Evolutionary conservation across 441 rosid species (phyloP).

Genomic region (Erodium chrysanthum): DNA sequence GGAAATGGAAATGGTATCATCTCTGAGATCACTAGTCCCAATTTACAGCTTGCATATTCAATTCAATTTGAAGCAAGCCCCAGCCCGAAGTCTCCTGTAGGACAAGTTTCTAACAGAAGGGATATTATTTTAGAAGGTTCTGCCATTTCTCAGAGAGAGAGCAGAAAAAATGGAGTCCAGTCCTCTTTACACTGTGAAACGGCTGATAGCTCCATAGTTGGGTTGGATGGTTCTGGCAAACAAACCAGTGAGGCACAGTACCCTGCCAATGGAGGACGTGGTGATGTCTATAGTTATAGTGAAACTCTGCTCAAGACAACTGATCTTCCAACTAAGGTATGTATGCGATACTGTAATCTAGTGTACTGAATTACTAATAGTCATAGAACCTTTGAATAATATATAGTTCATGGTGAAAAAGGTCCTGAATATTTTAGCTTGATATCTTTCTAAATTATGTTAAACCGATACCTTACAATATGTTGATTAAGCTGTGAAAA

Average conservation of each 20-base stretch:
- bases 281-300: slow-evolving; percentile 23
- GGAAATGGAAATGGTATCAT: not conserved
- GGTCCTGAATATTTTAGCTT: slow-evolving; percentile 5
- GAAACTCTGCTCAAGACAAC: slow-evolving; percentile 25
- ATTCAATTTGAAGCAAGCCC: slow-evolving; percentile 23
- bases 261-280: slow-evolving; percentile 29
- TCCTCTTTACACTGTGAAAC: slow-evolving; percentile 28
- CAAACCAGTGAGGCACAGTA: slow-evolving; percentile 24
- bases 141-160: slow-evolving; percentile 25
- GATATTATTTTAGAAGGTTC: slow-evolving; percentile 19
- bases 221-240: slow-evolving; percentile 14
- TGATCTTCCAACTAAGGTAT: slow-evolving; percentile 38
- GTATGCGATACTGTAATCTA: slow-evolving; percentile 16
- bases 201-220: slow-evolving; percentile 25
- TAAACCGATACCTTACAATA: slow-evolving; percentile 11
- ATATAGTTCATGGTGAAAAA: not conserved
- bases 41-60: slow-evolving; percentile 15
- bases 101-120: slow-evolving; percentile 18
- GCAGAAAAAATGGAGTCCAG: slow-evolving; percentile 21
- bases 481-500: slow-evolving; percentile 26
- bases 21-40: slow-evolving; percentile 4
- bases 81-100: slow-evolving; percentile 21
- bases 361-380: not conserved
- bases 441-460: slow-evolving; percentile 10
- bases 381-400: not conserved